Base-by-base conservation (phyloP, 2,329 filamentous ascomycete species). In the Penicillium sp. region DNA sequence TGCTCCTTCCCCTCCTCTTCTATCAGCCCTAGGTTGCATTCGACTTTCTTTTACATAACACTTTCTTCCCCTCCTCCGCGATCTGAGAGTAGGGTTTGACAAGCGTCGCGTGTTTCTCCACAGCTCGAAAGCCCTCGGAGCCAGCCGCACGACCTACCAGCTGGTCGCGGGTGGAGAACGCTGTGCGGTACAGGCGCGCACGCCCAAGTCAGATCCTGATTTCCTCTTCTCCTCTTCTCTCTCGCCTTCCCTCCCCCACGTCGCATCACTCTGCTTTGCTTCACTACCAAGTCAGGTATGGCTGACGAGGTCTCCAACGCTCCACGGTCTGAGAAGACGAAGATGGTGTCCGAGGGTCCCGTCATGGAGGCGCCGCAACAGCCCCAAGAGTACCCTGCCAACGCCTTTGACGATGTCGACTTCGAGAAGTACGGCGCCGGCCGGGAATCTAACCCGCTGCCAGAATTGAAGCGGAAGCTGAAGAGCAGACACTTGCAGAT, bases 401-500 rank as follows among this genome's bases (percentile, higher is more conserved):
- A 56, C 29, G 23, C 26, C 36, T 58, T 18, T 15, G 21, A 65
- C 46, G 68, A 74, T 49, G 46, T 69, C 41, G 72, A 71, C 55
- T 68, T 64, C 41, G 68, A 75, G 55, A 73, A 75, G 50, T 51
- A 72, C 62, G 65, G 69, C 43, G 68, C 67, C 13, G 55, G 56
- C 42, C 70, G 54, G 71, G 51, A 80, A 74, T 61, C 93, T 84
- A 34, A 87, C 85, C 36, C 84, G 85, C 61, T 87, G 55, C 69
- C 71, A 2, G 68, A 74, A 47, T 80, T 97, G 52, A 85, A 89
- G 52, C 81, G 91, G 66, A 89, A 87, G 75, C 75, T 96, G 64
- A 95, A 95, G 76, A 88, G 87, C 21, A 80, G 91, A 41, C 94
- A 99, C 78, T 70, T 97, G 69, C 93, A 97, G 77, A 97, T 97